Evolutionary conservation across 163 green algal genomes (phyloP), one percentile per base, ranked within the genome.

Genomic region (Scenedesmus sp.): DNA sequence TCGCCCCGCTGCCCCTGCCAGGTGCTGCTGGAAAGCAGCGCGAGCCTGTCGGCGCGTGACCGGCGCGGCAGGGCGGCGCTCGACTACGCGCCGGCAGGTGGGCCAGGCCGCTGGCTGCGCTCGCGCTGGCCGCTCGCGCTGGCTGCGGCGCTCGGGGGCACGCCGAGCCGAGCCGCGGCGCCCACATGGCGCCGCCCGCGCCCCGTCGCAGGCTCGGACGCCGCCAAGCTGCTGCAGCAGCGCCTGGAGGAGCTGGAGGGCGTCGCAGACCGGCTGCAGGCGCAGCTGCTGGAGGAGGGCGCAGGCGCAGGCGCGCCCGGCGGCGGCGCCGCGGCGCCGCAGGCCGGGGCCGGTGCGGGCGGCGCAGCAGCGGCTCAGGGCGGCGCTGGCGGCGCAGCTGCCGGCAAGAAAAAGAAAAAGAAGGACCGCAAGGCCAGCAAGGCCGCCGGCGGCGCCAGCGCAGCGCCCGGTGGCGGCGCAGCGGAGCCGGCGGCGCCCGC

Each of bases 41-140:
- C 90, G 4, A 88, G 70, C 44, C 82, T 94, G 6, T 76, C 83
- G n/a, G 80, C 86, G 26, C 75, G 89, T 5, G 91, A 95, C 83
- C 69, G 87, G 5, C 77, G 90, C 0, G 83, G 86, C 26, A 73
- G 83, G 51, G 78, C 76, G 20, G 88, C 91, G 36, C 71, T 91
- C 18, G 91, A 94, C 60, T 95, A 95, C 45, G 88, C 91, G 5
- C 80, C 80, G 0, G 65, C 81, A 72, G 63, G 65, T 75, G 20
- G 3, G 20, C 50, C 42, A 10, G 36, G 9, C 42, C 28, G 18
- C 42, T 36, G 15, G 24, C 56, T 64, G 36, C 42, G n/a, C n/a
- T 63, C n/a, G n/a, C n/a, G n/a, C n/a, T n/a, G n/a, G n/a, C n/a
- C n/a, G n/a, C n/a, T n/a, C n/a, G n/a, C n/a, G n/a, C n/a, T n/a